These are phyloP conservation scores for Pseudogymnoascus sp. DNA, from an alignment of 2,329 filamentous ascomycete species.

Conservation along the genomic window DNA sequence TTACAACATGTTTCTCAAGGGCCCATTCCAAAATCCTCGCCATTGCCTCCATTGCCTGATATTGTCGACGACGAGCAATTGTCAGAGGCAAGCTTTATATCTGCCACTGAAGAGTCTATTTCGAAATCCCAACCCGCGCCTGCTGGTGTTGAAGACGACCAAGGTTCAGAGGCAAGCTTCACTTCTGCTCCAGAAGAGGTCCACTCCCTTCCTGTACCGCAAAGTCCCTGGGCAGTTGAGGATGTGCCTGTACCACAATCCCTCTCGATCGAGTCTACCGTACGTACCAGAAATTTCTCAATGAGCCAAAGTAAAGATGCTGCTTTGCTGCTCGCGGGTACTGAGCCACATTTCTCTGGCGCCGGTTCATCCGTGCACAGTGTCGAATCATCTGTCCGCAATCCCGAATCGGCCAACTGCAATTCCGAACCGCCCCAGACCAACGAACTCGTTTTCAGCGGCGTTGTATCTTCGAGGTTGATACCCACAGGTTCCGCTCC, in stretches of 20 bases:
- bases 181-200: background rate
- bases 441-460: background rate
- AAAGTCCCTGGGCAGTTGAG: slow-evolving; percentile 27
- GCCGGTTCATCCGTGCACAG: background rate
- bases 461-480: background rate
- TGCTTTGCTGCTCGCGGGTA: background rate
- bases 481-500: background rate
- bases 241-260: background rate
- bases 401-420: background rate
- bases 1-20: background rate
- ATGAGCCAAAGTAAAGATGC: slow-evolving; percentile 1
- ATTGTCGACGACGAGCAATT: background rate
- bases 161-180: background rate
- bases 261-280: background rate
- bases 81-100: background rate
- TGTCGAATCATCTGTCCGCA: background rate
- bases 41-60: background rate
- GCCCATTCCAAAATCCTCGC: background rate
- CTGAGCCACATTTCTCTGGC: background rate
- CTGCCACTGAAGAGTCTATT: background rate
- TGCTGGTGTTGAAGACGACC: background rate
- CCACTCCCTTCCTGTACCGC: slow-evolving; percentile 14
- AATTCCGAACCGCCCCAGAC: background rate
- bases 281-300: background rate
- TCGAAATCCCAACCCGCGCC: background rate